Percentiles rank a stretch among this genome's conserved stretches.
Conservation (phyloP, 1,284 basidiomycete species). For the Pholiota adiposa region DNA sequence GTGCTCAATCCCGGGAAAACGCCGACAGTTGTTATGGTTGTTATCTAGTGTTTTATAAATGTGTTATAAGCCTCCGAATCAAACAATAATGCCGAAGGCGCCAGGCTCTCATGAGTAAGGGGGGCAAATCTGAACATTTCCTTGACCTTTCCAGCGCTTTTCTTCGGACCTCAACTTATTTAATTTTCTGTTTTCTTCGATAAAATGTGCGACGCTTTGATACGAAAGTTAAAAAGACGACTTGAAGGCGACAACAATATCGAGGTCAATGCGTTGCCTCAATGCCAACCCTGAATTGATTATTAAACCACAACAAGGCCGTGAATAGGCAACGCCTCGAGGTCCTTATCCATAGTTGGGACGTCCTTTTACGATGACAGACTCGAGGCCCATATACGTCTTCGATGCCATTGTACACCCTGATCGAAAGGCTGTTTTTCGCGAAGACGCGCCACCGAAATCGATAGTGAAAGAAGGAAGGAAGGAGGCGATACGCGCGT, state of each 20-base stretch:
- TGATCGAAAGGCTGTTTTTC: slow-evolving; percentile 15
- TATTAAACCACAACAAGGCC: not conserved
- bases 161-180: no score
- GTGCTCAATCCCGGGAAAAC: no score
- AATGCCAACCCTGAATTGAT: not conserved
- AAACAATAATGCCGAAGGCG: no score
- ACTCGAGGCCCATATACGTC: not conserved
- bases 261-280: not conserved
- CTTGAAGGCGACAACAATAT: no score
- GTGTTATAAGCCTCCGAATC: not conserved
- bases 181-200: no score
- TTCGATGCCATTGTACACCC: slow-evolving; percentile 16
- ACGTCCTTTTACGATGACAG: not conserved
- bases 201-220: no score
- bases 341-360: not conserved
- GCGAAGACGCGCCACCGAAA: slow-evolving; percentile 15
- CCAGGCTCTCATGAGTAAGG: no score
- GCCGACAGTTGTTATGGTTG: no score
- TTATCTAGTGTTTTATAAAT: no score
- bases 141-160: no score
- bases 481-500: slow-evolving; percentile 16
- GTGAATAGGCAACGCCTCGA: not conserved
- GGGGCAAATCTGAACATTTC: no score
- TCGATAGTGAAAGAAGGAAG: slow-evolving; percentile 16
- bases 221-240: no score